These are phyloP conservation scores for Agaricus subrufescens DNA, from an alignment of 768 basidiomycete species.

Conservation along the genomic window DNA sequence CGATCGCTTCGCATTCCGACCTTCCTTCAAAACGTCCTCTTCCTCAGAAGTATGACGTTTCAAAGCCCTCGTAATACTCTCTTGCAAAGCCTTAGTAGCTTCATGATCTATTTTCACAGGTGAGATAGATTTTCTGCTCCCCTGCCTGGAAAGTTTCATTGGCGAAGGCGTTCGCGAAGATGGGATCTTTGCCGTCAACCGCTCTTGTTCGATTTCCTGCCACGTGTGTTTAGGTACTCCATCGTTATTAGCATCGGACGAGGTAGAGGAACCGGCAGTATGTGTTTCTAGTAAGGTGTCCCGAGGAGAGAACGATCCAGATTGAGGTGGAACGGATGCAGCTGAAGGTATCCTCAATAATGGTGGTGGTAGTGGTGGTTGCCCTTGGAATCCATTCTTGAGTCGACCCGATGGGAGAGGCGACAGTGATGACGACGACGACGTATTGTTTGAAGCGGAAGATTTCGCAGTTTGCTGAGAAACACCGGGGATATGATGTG, in stretches of 20 bases:
- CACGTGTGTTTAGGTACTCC: constrained; percentile 9
- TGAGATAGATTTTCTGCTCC: constrained; percentile 26
- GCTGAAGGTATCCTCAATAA: not conserved
- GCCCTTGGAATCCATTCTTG: not conserved
- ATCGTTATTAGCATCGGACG: not conserved
- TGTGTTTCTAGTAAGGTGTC: not conserved
- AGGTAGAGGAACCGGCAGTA: not conserved
- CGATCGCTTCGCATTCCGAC: constrained; percentile 23
- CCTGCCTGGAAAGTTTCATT: constrained; percentile 33
- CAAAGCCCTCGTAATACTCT: constrained; percentile 62
- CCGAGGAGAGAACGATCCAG: constrained; percentile 9
- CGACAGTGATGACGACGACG: constrained; percentile 2
- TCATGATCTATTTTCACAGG: constrained; percentile 42
- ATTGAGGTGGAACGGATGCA: not conserved
- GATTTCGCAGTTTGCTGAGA: constrained; percentile 12
- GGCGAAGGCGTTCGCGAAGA: constrained; percentile 58
- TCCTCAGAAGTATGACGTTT: constrained; percentile 52
- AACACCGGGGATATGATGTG: not conserved
- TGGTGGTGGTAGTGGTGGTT: not conserved
- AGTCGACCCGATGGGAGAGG: constrained; percentile 4
- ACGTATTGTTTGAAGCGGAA: not conserved
- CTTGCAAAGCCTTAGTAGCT: constrained; percentile 56
- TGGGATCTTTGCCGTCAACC: constrained; percentile 36
- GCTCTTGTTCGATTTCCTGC: constrained; percentile 21
- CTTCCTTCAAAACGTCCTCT: constrained; percentile 21